Conservation (phyloP, 208 protist species). For the Leishmania aethiopica region DNA sequence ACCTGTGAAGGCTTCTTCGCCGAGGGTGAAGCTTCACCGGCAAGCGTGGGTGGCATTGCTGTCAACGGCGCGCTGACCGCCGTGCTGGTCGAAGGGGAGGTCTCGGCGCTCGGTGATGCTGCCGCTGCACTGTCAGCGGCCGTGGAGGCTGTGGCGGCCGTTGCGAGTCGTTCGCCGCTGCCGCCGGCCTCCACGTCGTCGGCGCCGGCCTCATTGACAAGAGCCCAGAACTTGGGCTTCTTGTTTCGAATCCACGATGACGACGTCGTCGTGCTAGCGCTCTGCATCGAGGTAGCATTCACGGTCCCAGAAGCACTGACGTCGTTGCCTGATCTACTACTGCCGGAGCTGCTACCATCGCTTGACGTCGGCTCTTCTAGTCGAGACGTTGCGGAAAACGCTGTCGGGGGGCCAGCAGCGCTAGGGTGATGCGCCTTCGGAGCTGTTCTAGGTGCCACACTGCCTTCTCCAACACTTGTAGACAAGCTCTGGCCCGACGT, state of each 20-base stretch:
- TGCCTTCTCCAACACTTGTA: not conserved
- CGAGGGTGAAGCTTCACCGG: not conserved
- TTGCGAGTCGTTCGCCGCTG: not conserved
- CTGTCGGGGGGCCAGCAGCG: not conserved
- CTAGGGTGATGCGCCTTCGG: not conserved
- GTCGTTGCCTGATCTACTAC: not conserved
- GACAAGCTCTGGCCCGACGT: not conserved
- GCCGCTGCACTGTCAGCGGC: not conserved
- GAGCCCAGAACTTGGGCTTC: constrained; percentile 39
- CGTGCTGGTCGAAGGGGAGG: not conserved
- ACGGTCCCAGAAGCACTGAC: not conserved
- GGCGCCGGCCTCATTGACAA: constrained; percentile 26
- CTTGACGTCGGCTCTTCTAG: not conserved
- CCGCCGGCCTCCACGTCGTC: not conserved
- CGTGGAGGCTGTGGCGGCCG: not conserved
- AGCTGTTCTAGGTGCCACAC: not conserved
- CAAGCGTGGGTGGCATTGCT: not conserved
- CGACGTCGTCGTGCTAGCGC: constrained; percentile 5
- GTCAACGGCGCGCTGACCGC: not conserved
- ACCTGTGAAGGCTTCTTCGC: not conserved
- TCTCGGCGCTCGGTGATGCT: not conserved
- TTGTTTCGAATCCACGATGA: constrained; percentile 44
- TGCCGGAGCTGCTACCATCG: not conserved
- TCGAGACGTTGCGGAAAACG: not conserved
- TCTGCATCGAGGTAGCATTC: not conserved